These are phyloP conservation scores for Hyaloscypha finlandica DNA, from an alignment of 495 filamentous ascomycete species.

Conservation along the genomic window DNA sequence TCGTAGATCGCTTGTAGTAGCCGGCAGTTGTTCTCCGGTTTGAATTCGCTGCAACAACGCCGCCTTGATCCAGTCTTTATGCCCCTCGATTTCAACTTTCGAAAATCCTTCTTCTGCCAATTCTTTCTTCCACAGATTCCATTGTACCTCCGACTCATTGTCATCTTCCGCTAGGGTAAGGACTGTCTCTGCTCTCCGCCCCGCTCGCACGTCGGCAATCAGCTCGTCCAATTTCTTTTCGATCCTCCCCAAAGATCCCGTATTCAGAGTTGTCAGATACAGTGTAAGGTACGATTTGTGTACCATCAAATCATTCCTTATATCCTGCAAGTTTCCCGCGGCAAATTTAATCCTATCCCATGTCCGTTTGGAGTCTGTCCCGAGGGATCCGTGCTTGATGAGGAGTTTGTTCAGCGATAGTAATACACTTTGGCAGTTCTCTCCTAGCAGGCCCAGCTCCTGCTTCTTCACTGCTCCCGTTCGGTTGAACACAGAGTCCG, in stretches of 20 bases:
- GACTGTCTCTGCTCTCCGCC: constrained; percentile 4
- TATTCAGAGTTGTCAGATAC: constrained; percentile 9
- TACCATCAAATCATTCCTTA: constrained; percentile 12
- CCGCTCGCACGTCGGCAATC: constrained; percentile 7
- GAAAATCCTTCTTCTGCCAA: constrained; percentile 14
- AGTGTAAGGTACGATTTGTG: constrained; percentile 4
- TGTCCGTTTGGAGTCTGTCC: constrained; percentile 11
- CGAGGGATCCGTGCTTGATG: constrained; percentile 20
- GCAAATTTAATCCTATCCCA: constrained; percentile 21
- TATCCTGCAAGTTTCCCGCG: neutral
- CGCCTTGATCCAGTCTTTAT: constrained; percentile 17
- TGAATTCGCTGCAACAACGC: neutral
- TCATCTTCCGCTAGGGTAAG: constrained; percentile 10
- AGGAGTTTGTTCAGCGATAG: constrained; percentile 13
- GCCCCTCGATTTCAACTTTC: constrained; percentile 12
- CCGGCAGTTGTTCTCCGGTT: neutral
- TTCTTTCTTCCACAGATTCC: constrained; percentile 9
- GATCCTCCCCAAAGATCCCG: constrained; percentile 3
- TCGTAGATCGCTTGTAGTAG: too few relatives aligned
- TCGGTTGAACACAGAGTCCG: constrained; percentile 16
- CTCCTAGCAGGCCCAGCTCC: constrained; percentile 1
- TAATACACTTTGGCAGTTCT: constrained; percentile 5
- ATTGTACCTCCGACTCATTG: constrained; percentile 14
- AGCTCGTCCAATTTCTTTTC: constrained; percentile 19
- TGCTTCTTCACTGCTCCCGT: constrained; percentile 7